Base-by-base conservation (phyloP, 2,329 filamentous ascomycete species). In the Verticillium isaacii region DNA sequence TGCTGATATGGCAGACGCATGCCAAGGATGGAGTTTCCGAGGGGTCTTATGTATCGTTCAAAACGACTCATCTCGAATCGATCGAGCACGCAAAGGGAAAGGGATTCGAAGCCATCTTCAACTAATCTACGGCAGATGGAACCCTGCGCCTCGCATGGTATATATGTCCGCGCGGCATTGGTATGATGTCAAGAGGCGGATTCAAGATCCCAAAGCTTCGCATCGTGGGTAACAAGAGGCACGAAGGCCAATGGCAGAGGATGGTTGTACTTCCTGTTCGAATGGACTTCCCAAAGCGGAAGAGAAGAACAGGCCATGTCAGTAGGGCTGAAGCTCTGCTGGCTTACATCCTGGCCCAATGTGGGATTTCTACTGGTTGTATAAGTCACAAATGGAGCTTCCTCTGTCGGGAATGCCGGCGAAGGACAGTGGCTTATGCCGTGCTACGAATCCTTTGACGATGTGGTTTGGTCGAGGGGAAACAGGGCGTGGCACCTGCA, bases 291-390 rank as follows among this genome's bases (percentile, higher is more conserved):
- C 45, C 6, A 45, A 55, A 59, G 32, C 19, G 37, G 41, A 36
- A 57, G 57, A 34, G 45, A 45, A 56, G 32, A 23, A 41, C 14
- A 15, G 41, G 34, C 9, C 9, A 55, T 19, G 15, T 32, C 15
- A 12, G 41, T 54, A 50, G 58, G 29, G 58, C 25, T 34, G 57
- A 37, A 54, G 29, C 3, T 23, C 61, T 66, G 63, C 61, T 65
- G 60, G 19, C n/a, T 23, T 8, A 52, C 45, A 36, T 36, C 9
- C 14, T 14, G 9, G 34, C 14, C 34, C 14, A 36, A 4, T 3
- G 14, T 11, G 14, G 34, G 34, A 9, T 14, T 11, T 11, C 14
- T 36, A 36, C 34, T 36, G 34, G 34, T 14, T 14, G 4, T 14
- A 14, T 14, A 36, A 36, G 14, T 9, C 34, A 14, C 14, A 36